These are phyloP conservation scores for Fusarium sp. DNA, from an alignment of 2,329 filamentous ascomycete species.

Conservation along the genomic window DNA sequence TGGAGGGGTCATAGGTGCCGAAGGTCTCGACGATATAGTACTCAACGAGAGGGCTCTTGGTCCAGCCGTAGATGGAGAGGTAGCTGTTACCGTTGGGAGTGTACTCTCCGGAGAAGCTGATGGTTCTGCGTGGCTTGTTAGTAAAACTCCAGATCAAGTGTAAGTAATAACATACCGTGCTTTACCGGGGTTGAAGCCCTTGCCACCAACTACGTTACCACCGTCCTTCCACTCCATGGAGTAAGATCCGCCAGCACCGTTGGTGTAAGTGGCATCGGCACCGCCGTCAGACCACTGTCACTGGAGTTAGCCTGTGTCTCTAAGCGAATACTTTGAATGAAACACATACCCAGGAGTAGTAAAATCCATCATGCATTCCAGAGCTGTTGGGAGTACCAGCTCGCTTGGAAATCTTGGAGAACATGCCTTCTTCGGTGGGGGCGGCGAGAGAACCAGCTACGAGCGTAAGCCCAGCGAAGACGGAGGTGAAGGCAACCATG, in stretches of 20 bases:
- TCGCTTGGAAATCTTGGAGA: slow-evolving; percentile 48
- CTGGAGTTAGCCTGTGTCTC: neutral
- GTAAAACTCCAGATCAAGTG: neutral
- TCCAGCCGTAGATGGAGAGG: slow-evolving; percentile 58
- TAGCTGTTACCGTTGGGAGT: slow-evolving; percentile 55
- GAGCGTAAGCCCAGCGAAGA: slow-evolving; percentile 46
- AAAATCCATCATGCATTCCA: slow-evolving; percentile 57
- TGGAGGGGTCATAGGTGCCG: slow-evolving; percentile 51
- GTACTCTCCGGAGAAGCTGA: slow-evolving; percentile 51
- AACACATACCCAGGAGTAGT: slow-evolving; percentile 56
- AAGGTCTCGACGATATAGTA: slow-evolving; percentile 57
- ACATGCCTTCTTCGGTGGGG: slow-evolving; percentile 34
- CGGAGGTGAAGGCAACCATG: slow-evolving; percentile 46
- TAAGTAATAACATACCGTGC: slow-evolving; percentile 54
- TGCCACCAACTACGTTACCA: slow-evolving; percentile 48
- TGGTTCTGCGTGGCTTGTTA: slow-evolving; percentile 16
- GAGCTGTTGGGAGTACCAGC: slow-evolving; percentile 54
- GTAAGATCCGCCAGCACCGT: slow-evolving; percentile 60
- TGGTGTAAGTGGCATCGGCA: slow-evolving; percentile 60
- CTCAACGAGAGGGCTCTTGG: slow-evolving; percentile 54
- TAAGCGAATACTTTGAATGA: neutral
- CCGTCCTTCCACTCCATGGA: slow-evolving; percentile 57
- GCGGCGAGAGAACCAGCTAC: slow-evolving; percentile 41
- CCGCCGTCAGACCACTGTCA: slow-evolving; percentile 60
- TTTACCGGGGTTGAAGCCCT: slow-evolving; percentile 45